Conservation (phyloP, 2,329 filamentous ascomycete genomes). For the Aspergillus pseudoterreus region DNA sequence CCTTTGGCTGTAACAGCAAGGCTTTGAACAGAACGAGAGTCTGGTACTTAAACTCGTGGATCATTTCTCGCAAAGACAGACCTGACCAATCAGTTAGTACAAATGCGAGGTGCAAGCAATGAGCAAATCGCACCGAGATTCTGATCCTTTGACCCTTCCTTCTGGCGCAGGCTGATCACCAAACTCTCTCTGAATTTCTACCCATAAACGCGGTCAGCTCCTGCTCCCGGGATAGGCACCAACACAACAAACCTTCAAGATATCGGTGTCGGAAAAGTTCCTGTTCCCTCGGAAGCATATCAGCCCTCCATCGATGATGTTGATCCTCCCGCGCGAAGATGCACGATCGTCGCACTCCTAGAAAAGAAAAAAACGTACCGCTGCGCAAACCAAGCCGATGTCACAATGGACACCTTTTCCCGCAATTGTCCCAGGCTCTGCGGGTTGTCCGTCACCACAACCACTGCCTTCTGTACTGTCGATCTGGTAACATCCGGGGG, state of each 20-base stretch:
- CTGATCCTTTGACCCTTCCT: conserved; percentile 74
- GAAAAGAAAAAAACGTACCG: conserved; percentile 50
- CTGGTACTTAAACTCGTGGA: conserved; percentile 93
- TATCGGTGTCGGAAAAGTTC: conserved; percentile 88
- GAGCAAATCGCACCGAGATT: conserved; percentile 69
- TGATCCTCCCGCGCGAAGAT: no score
- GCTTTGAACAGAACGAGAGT: conserved; percentile 92
- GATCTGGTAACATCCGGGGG: conserved; percentile 91
- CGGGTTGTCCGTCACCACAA: conserved; percentile 88
- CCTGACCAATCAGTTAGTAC: conserved; percentile 30
- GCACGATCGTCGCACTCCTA: no score
- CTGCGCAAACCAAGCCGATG: conserved; percentile 94
- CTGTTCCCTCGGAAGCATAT: conserved; percentile 29
- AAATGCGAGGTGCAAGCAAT: background rate
- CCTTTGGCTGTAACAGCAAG: conserved; percentile 90
- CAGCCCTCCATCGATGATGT: conserved; percentile 2
- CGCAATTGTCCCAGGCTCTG: conserved; percentile 86
- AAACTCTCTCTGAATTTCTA: conserved; percentile 87
- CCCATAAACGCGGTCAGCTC: conserved; percentile 17
- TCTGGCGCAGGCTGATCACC: conserved; percentile 53
- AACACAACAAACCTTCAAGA: conserved; percentile 58
- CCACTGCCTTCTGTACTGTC: conserved; percentile 96
- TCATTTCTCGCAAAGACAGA: conserved; percentile 78
- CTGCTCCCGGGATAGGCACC: background rate
- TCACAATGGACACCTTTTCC: conserved; percentile 85